These are phyloP conservation scores for Citrullus colocynthis DNA, from an alignment of 306 rosid species.

Conservation along the genomic window DNA sequence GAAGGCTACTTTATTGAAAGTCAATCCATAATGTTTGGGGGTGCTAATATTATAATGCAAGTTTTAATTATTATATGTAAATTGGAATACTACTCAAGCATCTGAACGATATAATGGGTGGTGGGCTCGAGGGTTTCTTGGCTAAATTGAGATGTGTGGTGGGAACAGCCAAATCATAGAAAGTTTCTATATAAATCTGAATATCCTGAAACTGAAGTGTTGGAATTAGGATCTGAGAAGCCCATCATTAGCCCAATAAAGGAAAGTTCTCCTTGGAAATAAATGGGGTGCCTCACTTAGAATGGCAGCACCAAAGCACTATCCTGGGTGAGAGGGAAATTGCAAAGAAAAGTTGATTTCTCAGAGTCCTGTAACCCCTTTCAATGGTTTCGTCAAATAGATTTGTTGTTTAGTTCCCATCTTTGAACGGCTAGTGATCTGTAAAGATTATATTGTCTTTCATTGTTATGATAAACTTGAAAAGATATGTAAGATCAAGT, in stretches of 20 bases:
- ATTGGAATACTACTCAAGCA: too few species aligned
- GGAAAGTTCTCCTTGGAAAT: background rate
- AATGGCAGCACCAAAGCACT: background rate
- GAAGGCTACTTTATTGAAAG: too few species aligned
- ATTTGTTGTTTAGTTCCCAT: background rate
- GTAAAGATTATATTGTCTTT: background rate
- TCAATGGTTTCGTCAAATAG: background rate
- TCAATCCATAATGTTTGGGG: too few species aligned
- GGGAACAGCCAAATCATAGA: background rate
- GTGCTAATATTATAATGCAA: background rate
- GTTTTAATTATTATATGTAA: background rate
- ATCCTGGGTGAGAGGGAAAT: background rate
- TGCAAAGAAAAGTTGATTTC: background rate
- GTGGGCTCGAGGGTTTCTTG: background rate
- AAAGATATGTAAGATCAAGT: background rate
- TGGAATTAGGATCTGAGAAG: background rate
- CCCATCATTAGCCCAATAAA: background rate
- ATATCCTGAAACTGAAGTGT: background rate
- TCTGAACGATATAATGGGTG: background rate
- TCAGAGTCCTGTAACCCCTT: background rate
- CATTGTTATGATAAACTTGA: background rate
- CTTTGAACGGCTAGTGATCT: background rate
- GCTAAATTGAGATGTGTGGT: background rate
- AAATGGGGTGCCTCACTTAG: background rate
- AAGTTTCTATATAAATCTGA: background rate